Evolutionary conservation across 129 eudicot genomes (phyloP), one percentile per base, ranked within the genome.

Genomic region (Lactuca saligna): DNA sequence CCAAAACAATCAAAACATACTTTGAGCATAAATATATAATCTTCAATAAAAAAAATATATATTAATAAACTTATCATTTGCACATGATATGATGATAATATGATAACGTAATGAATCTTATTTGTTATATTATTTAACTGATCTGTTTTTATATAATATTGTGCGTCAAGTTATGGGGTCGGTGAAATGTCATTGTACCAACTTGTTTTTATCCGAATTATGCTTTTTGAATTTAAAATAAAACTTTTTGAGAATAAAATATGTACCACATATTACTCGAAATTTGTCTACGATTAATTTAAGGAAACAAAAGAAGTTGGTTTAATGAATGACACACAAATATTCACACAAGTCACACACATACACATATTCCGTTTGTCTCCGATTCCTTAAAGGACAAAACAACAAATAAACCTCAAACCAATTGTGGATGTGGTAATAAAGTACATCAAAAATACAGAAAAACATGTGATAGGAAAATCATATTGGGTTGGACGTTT

Each of bases 341-440:
- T 61, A 53, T 56, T 76, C 46, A 54, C 69, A 53, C 58, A 76
- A 76, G 75, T 75, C 70, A 75, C 75, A 76, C 75, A 41, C 68
- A 39, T 61, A 31, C 17, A 65, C 17, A 65, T 76, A 68, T 76
- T 68, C 80, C 57, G 69, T 76, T 76, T 61, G 70, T 76, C 80
- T 34, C 57, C 57, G 13, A 39, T 15, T 32, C 57, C 12, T 17
- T 61, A 68, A 54, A 75, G 6, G 75, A 68, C 56, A 54, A 75
- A 67, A 37, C 25, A 66, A 76, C 69, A 76, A 53, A 59, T 61
- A 60, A 49, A 57, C 63, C 49, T 8, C 37, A 67, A 49, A 46
- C 34, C 56, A 44, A 10, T 54, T 11, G 78, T 73, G 41, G 29
- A 25, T n/a, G 37, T 74, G 29, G 10, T 53, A n/a, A 4, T 14